Evolutionary conservation across 179 eudicot genomes (phyloP).

Genomic region (Actinidia arguta): DNA sequence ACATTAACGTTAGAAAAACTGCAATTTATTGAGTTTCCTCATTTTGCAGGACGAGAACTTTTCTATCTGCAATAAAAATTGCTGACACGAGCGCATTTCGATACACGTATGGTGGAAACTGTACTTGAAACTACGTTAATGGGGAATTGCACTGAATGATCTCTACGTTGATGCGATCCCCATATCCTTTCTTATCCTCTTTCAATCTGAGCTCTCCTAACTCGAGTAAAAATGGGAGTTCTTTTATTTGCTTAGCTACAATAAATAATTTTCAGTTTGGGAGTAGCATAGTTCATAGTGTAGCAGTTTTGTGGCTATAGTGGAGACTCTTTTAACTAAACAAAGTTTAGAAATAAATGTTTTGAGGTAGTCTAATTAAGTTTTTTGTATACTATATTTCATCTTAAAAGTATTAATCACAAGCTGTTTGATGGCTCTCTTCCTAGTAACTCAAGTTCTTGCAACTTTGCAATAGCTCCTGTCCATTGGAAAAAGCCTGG

Average conservation of each 20-base stretch:
- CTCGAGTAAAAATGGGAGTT: neutral
- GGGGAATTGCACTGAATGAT: neutral
- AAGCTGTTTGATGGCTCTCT: no score
- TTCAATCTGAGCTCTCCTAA: neutral
- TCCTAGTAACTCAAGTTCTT: no score
- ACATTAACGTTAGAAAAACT: neutral
- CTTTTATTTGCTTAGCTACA: neutral
- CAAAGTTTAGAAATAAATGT: neutral
- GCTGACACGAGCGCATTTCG: neutral
- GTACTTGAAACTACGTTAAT: neutral
- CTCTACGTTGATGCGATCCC: neutral
- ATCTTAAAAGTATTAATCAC: neutral
- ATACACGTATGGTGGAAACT: neutral
- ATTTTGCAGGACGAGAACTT: neutral
- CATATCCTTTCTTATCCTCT: neutral
- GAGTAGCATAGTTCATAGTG: neutral
- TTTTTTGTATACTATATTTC: neutral
- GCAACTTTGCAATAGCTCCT: no score
- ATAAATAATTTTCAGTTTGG: neutral
- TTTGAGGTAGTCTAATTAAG: neutral
- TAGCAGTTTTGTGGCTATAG: conserved; percentile 7
- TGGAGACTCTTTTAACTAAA: neutral
- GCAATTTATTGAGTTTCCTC: neutral
- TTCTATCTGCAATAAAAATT: neutral
- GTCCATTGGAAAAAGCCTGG: neutral